A percentile compares a stretch with the other conserved stretches of the same genome.
Conservation (phyloP, 768 basidiomycete genomes). For the Panaeolus papilionaceus region DNA sequence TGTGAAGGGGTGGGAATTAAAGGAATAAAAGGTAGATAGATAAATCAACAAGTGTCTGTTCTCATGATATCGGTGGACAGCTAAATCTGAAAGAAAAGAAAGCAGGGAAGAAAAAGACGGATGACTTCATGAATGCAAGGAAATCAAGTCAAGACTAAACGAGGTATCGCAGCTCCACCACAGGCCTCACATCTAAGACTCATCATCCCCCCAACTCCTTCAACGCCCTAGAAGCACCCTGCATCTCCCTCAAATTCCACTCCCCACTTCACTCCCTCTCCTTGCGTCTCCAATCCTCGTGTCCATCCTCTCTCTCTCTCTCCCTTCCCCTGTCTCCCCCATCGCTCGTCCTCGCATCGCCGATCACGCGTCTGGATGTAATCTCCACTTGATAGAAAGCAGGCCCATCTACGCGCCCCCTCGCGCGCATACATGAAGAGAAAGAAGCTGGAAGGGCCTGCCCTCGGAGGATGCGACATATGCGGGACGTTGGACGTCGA, state of each 20-base stretch:
- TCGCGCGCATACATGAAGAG: background rate
- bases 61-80: too few species aligned
- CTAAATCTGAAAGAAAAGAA: too few species aligned
- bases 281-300: conserved; percentile 28
- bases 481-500: conserved; percentile 12
- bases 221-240: conserved; percentile 37
- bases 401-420: background rate
- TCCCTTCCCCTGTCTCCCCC: background rate
- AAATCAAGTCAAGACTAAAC: background rate
- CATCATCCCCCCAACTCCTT: conserved; percentile 31
- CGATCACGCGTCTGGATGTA: too few species aligned
- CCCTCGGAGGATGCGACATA: background rate
- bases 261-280: conserved; percentile 31
- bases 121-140: background rate
- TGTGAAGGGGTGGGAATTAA: too few species aligned
- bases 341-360: too few species aligned
- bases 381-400: background rate
- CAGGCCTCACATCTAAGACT: background rate
- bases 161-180: background rate
- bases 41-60: too few species aligned
- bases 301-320: background rate
- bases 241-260: conserved; percentile 45
- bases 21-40: too few species aligned
- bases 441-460: background rate
- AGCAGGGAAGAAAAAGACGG: too few species aligned